Conservation (phyloP, 352 stramenopile genomes). For the Globisporangium lucens region DNA sequence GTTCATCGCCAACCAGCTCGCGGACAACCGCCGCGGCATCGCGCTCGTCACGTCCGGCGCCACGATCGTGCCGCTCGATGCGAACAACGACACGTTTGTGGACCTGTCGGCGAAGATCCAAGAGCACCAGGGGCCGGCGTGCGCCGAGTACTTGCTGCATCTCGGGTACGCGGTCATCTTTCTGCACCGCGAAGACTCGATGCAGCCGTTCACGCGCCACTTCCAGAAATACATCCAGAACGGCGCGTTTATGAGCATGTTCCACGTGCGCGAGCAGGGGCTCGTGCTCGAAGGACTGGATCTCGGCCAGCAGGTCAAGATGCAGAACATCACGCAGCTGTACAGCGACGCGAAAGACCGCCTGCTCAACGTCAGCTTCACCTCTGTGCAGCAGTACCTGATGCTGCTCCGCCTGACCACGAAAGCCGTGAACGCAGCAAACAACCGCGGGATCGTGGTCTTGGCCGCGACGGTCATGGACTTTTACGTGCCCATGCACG, state of each 20-base stretch:
- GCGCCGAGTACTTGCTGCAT: slow-evolving; percentile 76
- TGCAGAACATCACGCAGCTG: slow-evolving; percentile 61
- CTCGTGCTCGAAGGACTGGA: slow-evolving; percentile 69
- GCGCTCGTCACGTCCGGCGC: slow-evolving; percentile 80
- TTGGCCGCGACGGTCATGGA: slow-evolving; percentile 78
- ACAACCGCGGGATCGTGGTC: slow-evolving; percentile 66
- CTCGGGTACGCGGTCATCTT: slow-evolving; percentile 83
- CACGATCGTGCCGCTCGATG: slow-evolving; percentile 74
- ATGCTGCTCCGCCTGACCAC: slow-evolving; percentile 62
- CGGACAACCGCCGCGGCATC: slow-evolving; percentile 49
- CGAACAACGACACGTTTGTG: slow-evolving; percentile 64
- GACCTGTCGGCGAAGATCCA: slow-evolving; percentile 67
- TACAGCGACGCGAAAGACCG: slow-evolving; percentile 64
- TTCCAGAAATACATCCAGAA: slow-evolving; percentile 83
- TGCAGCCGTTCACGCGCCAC: slow-evolving; percentile 79
- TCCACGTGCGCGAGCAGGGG: slow-evolving; percentile 51
- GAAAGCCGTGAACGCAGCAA: slow-evolving; percentile 49
- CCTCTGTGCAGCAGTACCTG: slow-evolving; percentile 81
- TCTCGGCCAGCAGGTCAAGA: slow-evolving; percentile 53
- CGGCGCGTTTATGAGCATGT: slow-evolving; percentile 82
- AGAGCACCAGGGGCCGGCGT: slow-evolving; percentile 73
- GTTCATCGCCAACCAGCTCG: slow-evolving; percentile 60
- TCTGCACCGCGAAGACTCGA: slow-evolving; percentile 69
- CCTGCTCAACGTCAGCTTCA: slow-evolving; percentile 73
- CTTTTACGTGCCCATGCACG: slow-evolving; percentile 61